Conservation (phyloP, 208 protist genomes). For the Leishmania mexicana region DNA sequence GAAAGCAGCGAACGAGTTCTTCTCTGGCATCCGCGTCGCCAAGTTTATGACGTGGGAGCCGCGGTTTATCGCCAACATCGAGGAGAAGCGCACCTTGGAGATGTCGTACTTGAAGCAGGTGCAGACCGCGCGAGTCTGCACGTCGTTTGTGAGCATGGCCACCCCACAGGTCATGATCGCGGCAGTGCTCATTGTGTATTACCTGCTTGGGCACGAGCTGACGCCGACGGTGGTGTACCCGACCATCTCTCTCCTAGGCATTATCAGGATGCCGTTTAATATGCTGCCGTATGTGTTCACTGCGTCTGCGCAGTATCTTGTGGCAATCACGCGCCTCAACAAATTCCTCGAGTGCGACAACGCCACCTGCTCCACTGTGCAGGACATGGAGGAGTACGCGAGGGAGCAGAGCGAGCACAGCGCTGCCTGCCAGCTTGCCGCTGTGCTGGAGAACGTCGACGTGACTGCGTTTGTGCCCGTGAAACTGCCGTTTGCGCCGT, state of each 20-base stretch:
- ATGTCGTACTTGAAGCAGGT: conserved; percentile 38
- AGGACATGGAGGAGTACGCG: conserved; percentile 34
- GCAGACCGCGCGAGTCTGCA: conserved; percentile 34
- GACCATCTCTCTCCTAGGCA: conserved; percentile 27
- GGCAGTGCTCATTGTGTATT: conserved; percentile 35
- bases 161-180: conserved; percentile 64
- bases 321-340: conserved; percentile 61
- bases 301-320: conserved; percentile 56
- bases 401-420: conserved; percentile 14
- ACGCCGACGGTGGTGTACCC: conserved; percentile 63
- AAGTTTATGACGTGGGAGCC: conserved; percentile 95
- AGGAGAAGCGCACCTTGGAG: conserved; percentile 47
- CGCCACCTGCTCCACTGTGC: conserved; percentile 19
- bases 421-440: conserved; percentile 34
- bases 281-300: conserved; percentile 70
- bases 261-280: conserved; percentile 55
- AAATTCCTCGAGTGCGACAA: conserved; percentile 70
- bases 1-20: conserved; percentile 91
- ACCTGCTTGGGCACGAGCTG: conserved; percentile 52
- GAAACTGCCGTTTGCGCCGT: conserved; percentile 46
- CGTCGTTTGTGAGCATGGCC: conserved; percentile 58
- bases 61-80: conserved; percentile 55
- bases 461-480: conserved; percentile 57
- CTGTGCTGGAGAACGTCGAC: conserved; percentile 44
- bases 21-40: conserved; percentile 88